Evolutionary conservation across 2,329 filamentous ascomycete species (phyloP), one percentile per base, ranked within the genome.

Genomic region (Myriosclerotinia curreyana): DNA sequence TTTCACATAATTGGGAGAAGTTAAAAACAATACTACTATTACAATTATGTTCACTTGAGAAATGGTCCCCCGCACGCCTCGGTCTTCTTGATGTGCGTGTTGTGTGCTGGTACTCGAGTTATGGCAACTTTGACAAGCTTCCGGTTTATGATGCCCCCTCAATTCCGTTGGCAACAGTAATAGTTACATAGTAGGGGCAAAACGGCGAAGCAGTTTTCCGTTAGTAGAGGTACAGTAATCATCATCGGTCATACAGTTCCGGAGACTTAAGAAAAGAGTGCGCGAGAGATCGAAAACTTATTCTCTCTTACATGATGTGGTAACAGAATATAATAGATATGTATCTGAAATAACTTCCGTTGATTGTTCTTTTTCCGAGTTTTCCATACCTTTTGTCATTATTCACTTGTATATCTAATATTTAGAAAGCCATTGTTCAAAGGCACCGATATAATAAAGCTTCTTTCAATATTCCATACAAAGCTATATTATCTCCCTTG

Each of bases 61-160:
- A 54, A 40, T 40, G 15, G 15, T 40, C 36, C 8, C 8, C 28
- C 36, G 52, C 28, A 31, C 28, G 52, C 17, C 53, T 31, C 40
- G 40, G 40, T 34, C 40, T 31, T 44, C 15, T 25, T 5, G 14
- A 34, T 36, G 17, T 52, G 17, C 49, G 42, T 38, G 12, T 14
- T 38, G n/a, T 7, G n/a, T 51, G 6, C n/a, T n/a, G n/a, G n/a
- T n/a, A n/a, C n/a, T n/a, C n/a, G n/a, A n/a, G n/a, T n/a, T n/a
- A n/a, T n/a, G n/a, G n/a, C n/a, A n/a, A n/a, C n/a, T n/a, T n/a
- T 58, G 54, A 42, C 54, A 58, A 48, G 42, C 28, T 48, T 25
- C 28, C 28, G 28, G 28, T 31, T 31, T 8, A 58, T 58, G 42
- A 8, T 48, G 55, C 55, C 55, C 55, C 55, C 55, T 48, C 55